phyloP scores from a whole-genome alignment of 305 asterid species.

The Andrographis paniculata region DNA sequence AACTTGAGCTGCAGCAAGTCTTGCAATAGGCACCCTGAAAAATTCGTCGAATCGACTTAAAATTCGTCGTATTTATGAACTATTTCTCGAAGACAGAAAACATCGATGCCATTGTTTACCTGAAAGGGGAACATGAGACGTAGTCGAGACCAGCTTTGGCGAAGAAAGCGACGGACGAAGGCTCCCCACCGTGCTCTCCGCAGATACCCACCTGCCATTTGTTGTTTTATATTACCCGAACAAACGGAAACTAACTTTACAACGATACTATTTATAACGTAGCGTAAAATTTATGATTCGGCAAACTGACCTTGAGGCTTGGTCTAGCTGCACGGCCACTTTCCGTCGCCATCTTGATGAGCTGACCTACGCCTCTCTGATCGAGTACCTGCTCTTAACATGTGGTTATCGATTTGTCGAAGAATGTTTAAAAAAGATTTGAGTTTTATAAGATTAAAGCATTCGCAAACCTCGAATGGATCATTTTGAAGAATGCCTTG shows the following conservation, averaged over 20 bases:
- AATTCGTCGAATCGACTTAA: no score
- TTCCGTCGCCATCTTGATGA: slow-evolving; percentile 83
- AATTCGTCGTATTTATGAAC: no score
- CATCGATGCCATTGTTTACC: slow-evolving; percentile 26
- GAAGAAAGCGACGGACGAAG: slow-evolving; percentile 88
- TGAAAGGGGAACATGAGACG: slow-evolving; percentile 63
- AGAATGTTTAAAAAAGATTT: not conserved
- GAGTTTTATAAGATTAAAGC: not conserved
- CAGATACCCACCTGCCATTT: slow-evolving; percentile 72
- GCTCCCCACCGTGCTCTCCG: slow-evolving; percentile 97
- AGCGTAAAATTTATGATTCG: no score
- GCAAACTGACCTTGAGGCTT: slow-evolving; percentile 57
- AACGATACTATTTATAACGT: no score
- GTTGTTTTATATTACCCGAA: no score
- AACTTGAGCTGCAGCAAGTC: slow-evolving; percentile 95
- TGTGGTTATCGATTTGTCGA: not conserved
- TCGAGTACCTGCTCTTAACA: slow-evolving; percentile 55
- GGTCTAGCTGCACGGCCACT: slow-evolving; percentile 91
- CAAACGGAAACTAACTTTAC: no score
- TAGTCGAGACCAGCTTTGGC: slow-evolving; percentile 87
- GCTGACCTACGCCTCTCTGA: slow-evolving; percentile 95
- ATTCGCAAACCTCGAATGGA: slow-evolving; percentile 72
- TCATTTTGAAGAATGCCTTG: slow-evolving; percentile 90
- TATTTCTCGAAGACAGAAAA: not conserved
- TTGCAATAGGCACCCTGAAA: slow-evolving; percentile 87